Evolutionary conservation across 257 asterid genomes (phyloP).

Genomic region (Nicotiana obtusifolia): DNA sequence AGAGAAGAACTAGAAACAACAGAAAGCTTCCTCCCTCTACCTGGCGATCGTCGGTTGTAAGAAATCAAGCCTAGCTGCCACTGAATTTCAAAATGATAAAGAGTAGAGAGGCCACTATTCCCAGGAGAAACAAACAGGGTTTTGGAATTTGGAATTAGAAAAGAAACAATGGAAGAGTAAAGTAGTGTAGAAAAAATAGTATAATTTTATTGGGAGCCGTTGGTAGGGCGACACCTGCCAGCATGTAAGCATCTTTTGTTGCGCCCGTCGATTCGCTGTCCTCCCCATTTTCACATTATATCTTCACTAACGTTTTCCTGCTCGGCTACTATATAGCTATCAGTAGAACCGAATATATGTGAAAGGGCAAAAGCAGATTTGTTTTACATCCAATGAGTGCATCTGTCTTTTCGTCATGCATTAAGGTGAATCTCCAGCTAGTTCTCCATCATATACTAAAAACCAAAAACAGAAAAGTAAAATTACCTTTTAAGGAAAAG

Average conservation of each 20-base stretch:
- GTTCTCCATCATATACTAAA: too few relatives aligned
- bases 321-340: background rate
- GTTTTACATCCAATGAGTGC: too few relatives aligned
- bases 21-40: background rate
- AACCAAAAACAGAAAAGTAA: too few relatives aligned
- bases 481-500: too few relatives aligned
- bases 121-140: background rate
- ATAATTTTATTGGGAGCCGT: background rate
- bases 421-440: too few relatives aligned
- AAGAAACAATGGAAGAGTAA: background rate
- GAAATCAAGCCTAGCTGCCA: too few relatives aligned
- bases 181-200: background rate
- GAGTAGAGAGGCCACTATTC: background rate
- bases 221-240: constrained; percentile 5
- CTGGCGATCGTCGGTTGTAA: background rate
- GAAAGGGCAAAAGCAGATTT: too few relatives aligned
- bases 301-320: background rate
- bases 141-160: background rate
- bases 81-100: background rate
- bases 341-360: too few relatives aligned
- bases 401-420: too few relatives aligned
- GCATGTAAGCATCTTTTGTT: background rate
- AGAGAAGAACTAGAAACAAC: background rate
- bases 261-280: background rate
- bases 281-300: background rate